Base-by-base conservation (phyloP, 495 filamentous ascomycete genomes). In the Delitschia confertaspora region DNA sequence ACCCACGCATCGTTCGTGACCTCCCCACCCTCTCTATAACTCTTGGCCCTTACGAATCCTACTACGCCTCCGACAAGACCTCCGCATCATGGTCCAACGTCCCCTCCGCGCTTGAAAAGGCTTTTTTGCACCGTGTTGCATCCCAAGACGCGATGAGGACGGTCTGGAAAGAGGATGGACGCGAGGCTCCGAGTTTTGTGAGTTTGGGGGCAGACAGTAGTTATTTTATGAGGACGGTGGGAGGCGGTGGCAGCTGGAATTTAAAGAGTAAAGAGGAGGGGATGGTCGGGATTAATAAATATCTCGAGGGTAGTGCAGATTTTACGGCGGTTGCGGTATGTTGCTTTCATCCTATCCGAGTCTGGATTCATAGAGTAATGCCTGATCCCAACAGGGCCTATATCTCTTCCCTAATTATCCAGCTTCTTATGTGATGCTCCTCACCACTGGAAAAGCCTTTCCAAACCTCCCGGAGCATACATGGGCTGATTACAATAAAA, bases 31-130 rank as follows among this genome's bases (percentile, higher is more conserved):
- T 55, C 18, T 50, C 40, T 33, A 42, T 55, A 10, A 33, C 44
- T 17, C 45, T 59, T 34, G 52, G 48, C 1, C 37, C 47, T 13
- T 54, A 46, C 27, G 48, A 46, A n/a, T 59, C 56, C 17, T 56
- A 46, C 24, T 53, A 44, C 46, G 52, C 52, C 2, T 24, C 47
- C 25, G 52, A 55, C 32, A 38, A 43, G 14, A 27, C 31, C 19
- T 37, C 35, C 6, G 47, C 42, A 23, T 50, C 46, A 2, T 55
- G 52, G 52, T 23, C 41, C 2, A 47, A 50, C 25, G 42, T 55
- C 4, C 52, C 52, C 16, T 38, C 46, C 6, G 17, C 34, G 6
- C 42, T 55, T n/a, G 52, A 55, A 19, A 55, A 50, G 22, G 52
- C 52, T 2, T 21, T 55, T 1, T 18, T 37, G 22, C 22, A 8